phyloP scores from a whole-genome alignment of 2,329 filamentous ascomycete genomes.

The Rhinocladiella similis region DNA sequence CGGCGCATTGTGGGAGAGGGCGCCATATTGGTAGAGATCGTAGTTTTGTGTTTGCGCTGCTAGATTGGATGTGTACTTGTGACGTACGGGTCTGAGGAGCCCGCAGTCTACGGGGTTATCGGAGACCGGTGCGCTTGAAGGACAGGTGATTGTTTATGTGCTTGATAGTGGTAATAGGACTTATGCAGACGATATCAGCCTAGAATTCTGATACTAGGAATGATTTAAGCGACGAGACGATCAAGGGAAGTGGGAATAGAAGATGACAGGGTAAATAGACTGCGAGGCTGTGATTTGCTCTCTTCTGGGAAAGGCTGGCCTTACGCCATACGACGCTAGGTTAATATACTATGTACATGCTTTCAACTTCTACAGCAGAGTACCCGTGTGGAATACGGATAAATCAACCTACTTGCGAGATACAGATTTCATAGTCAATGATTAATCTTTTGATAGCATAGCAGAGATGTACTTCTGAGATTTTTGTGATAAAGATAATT shows the following conservation, averaged over 20 bases:
- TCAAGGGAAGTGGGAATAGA: background rate
- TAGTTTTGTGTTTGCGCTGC: background rate
- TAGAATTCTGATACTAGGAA: background rate
- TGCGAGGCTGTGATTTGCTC: background rate
- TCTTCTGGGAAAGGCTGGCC: background rate
- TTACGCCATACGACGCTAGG: too few relatives aligned
- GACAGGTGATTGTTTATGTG: background rate
- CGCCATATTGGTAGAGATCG: slow-evolving; percentile 20
- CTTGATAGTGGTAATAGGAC: too few relatives aligned
- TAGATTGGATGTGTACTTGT: background rate
- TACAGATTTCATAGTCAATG: background rate
- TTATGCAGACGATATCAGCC: background rate
- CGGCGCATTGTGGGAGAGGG: slow-evolving; percentile 38
- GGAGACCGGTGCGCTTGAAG: background rate
- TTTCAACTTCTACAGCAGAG: too few relatives aligned
- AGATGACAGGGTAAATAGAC: background rate
- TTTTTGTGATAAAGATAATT: background rate
- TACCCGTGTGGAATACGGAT: too few relatives aligned
- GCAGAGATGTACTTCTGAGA: background rate
- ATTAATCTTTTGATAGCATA: background rate
- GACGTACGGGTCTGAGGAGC: background rate
- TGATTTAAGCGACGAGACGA: background rate
- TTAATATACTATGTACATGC: too few relatives aligned
- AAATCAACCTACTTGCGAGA: too few relatives aligned
- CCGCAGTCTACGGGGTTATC: slow-evolving; percentile 7